Evolutionary conservation across 129 eudicot species (phyloP), one percentile per base, ranked within the genome.

Genomic region (Artemisia annua): DNA sequence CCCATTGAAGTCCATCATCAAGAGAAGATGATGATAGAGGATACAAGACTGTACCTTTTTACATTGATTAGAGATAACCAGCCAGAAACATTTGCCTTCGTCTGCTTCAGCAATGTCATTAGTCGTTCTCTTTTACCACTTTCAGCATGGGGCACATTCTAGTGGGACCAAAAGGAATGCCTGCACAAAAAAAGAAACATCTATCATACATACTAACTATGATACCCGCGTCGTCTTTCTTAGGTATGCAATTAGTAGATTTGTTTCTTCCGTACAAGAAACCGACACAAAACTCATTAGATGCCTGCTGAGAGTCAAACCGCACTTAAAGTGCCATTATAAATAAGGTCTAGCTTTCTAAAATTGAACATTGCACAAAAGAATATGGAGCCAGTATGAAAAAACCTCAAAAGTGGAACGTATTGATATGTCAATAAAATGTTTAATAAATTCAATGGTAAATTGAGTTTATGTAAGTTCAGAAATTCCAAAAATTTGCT

Each of bases 91-190:
- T 39, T 39, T 39, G 46, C 46, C 72, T 82, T 75, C 75, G 52
- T 80, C 76, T 53, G 80, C 87, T 73, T 78, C 85, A 22, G 60
- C 60, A 46, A 66, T 49, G 67, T 82, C 77, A 76, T 53, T 70
- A 50, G 65, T 73, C 81, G 10, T 78, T 66, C 79, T 83, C 92
- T 67, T 71, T 74, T 28, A 85, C 87, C 79, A 80, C 87, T 74
- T 85, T 87, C 82, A 87, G 83, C 92, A 78, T 86, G 43, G 89
- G 86, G 79, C 80, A 80, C 86, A 83, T 81, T 81, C 92, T 83
- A 70, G 89, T 82, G 72, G 86, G 26, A 67, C 75, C 82, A 82
- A 80, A 76, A 63, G 80, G 81, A 73, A 58, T 83, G 44, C 92
- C 96, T 89, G 90, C 85, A 74, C 79, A 53, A 75, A 84, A 71